Base-by-base conservation (phyloP, 2,329 filamentous ascomycete species). In the Chaetomiaceae sp. region DNA sequence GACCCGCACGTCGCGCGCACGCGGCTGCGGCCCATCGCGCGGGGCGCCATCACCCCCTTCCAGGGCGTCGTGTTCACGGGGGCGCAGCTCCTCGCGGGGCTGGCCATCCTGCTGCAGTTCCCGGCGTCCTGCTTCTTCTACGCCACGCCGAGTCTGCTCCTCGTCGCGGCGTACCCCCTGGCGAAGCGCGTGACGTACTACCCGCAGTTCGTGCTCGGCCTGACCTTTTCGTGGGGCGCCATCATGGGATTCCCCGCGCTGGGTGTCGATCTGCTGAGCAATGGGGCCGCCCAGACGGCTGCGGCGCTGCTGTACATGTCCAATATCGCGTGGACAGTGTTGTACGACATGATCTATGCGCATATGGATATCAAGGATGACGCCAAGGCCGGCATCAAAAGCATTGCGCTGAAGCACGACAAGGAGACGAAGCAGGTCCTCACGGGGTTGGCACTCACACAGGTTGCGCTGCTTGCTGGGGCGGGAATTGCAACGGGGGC, bases 321-420 rank as follows among this genome's bases (percentile, higher is more conserved):
- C 38, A 94, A 90, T 62, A 76, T 94, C 21, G 84, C 88, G 3
- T 95, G 90, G 90, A 95, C 89, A 0, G 79, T 95, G 23, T 71
- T 95, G 34, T 95, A 95, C 68, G 90, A 95, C 67, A 95, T 94
- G 82, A 90, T 95, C 29, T 95, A 95, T 68, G 90, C 90, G 13
- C 90, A 95, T 67, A 92, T 94, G 84, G 90, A 95, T 64, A 86
- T 92, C 67, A 85, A 85, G 64, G 89, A 95, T 62, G 90, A 95
- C 65, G 83, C 77, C 56, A 90, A 90, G 68, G 89, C 86, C 0
- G 90, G 90, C 8, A 94, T 95, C 71, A 95, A 92, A 74, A 89
- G 85, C 64, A 94, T 95, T 61, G 90, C 87, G 1, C 74, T 95
- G 34, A 86, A 86, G 66, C 89, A 95, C 61, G 85, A 88, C 57